phyloP scores from a whole-genome alignment of 2,329 filamentous ascomycete genomes.

The Exserohilum rostratum region DNA sequence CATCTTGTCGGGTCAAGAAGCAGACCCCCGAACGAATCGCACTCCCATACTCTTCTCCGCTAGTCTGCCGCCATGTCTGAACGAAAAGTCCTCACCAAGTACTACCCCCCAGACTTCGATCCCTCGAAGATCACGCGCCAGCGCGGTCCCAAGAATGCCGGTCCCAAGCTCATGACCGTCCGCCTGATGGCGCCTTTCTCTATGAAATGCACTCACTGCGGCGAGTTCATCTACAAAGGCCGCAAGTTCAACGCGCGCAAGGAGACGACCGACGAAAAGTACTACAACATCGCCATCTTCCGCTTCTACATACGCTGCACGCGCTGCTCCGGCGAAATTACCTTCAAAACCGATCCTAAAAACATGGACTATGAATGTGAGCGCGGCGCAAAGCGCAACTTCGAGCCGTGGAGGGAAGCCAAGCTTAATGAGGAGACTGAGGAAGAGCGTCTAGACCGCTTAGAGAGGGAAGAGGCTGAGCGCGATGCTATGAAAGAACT shows the following conservation, averaged over 20 bases:
- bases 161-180: slow-evolving; percentile 83
- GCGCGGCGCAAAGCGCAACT: slow-evolving; percentile 86
- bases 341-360: slow-evolving; percentile 93
- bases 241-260: slow-evolving; percentile 96
- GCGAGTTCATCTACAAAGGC: slow-evolving; percentile 89
- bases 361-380: slow-evolving; percentile 88
- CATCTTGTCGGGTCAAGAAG: neutral
- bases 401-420: slow-evolving; percentile 83
- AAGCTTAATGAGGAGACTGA: slow-evolving; percentile 77
- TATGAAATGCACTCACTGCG: slow-evolving; percentile 73
- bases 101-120: slow-evolving; percentile 83
- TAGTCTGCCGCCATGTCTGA: slow-evolving; percentile 71
- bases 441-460: slow-evolving; percentile 81
- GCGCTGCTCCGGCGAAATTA: slow-evolving; percentile 83
- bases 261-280: slow-evolving; percentile 88
- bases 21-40: too few relatives aligned
- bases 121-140: slow-evolving; percentile 75
- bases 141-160: slow-evolving; percentile 71
- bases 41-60: neutral
- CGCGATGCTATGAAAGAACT: slow-evolving; percentile 93
- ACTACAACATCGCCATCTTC: slow-evolving; percentile 85
- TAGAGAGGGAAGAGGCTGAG: slow-evolving; percentile 81
- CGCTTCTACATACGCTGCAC: slow-evolving; percentile 90
- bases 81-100: slow-evolving; percentile 76
- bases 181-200: slow-evolving; percentile 88